Evolutionary conservation across 2,329 filamentous ascomycete species (phyloP), one percentile per base, ranked within the genome.

Genomic region (Colletotrichum sublineola): DNA sequence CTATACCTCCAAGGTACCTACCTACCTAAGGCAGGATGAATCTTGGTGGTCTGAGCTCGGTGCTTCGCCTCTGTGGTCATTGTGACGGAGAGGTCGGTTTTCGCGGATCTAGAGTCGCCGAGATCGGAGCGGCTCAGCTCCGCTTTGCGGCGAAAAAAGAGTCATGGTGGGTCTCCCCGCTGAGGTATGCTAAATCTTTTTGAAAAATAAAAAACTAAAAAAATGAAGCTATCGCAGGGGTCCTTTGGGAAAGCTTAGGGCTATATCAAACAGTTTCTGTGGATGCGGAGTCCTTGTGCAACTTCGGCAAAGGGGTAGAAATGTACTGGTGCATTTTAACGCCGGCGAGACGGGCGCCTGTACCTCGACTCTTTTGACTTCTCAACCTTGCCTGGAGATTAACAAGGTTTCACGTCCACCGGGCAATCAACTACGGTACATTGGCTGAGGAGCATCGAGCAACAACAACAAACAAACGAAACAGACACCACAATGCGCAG

Each of bases 41-140:
- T 31, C 53, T 66, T 31, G 65, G 56, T 55, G 65, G 31, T 36
- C 53, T 60, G 55, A 57, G 33, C 46, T 63, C 68, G 64, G 68
- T 20, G 42, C 18, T 5, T 36, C 56, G 56, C 36, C 55, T 56
- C 46, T 46, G 63, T 56, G 63, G 63, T 52, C 40, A 60, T 52
- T 62, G 24, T 42, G 46, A 63, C 38, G 64, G 64, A 50, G 42
- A 40, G 36, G 50, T 71, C 68, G 68, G 63, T 33, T 24, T 33
- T 40, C 50, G 48, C 68, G 68, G 68, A 55, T 63, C 52, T 11
- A 44, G 58, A 38, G 15, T 40, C 57, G 53, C 65, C 69, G 69
- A 72, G 58, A 63, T 72, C 69, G 69, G 69, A 72, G 65, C 38
- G 44, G 29, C n/a, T n/a, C 40, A 46, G 33, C 67, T 64, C 67